These are phyloP conservation scores for Myxozyma neotropica DNA, from an alignment of 805 yeast species.

Conservation along the genomic window DNA sequence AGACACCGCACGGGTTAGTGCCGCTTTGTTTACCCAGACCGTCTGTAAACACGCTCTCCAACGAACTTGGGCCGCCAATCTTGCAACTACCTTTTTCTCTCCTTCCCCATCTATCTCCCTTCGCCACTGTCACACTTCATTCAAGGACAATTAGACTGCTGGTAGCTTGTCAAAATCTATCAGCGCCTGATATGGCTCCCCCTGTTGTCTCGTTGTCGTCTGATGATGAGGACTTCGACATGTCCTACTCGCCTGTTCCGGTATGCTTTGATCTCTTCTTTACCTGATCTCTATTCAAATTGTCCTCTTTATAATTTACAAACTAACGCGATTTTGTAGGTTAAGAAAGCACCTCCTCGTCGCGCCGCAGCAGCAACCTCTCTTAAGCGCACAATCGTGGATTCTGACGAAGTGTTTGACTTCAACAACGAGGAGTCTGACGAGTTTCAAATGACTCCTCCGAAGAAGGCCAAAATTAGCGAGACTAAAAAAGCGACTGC, in stretches of 20 bases:
- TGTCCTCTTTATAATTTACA: not conserved
- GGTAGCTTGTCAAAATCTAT: not conserved
- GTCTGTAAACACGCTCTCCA: constrained; percentile 7
- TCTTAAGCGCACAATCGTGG: constrained; percentile 24
- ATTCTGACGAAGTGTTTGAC: constrained; percentile 26
- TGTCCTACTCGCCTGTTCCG: constrained; percentile 21
- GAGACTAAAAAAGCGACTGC: constrained; percentile 17
- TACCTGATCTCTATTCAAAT: too few species aligned
- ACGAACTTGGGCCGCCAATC: not conserved
- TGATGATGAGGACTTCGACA: constrained; percentile 22
- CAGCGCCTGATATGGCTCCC: constrained; percentile 8
- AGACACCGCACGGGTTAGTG: not conserved
- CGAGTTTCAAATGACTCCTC: constrained; percentile 22
- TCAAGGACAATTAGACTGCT: not conserved
- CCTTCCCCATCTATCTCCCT: not conserved
- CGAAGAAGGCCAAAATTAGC: constrained; percentile 16
- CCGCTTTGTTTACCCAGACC: constrained; percentile 6
- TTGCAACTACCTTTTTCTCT: not conserved
- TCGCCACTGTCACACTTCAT: not conserved
- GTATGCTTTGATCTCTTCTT: not conserved
- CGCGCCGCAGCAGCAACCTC: constrained; percentile 31
- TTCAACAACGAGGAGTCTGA: constrained; percentile 22
- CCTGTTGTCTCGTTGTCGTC: constrained; percentile 22
- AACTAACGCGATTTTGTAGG: not conserved
- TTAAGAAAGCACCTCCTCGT: constrained; percentile 20